Conservation (phyloP, 1,139 yeast genomes). For the Wickerhamiella infanticola region DNA sequence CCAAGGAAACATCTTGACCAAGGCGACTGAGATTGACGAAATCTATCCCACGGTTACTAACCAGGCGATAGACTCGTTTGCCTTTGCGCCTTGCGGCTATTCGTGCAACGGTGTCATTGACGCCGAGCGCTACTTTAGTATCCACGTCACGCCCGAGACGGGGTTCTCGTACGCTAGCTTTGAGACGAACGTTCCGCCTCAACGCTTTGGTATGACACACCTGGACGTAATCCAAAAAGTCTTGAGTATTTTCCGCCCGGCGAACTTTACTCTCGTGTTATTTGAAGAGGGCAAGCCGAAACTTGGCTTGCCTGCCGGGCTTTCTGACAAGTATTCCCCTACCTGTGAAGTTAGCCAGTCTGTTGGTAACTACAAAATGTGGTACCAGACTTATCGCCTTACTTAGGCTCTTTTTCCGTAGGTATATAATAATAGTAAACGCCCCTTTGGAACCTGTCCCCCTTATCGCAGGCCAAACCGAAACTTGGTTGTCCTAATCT, state of each 20-base stretch:
- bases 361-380: not conserved
- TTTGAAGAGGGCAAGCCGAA: slow-evolving; percentile 19
- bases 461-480: too few relatives aligned
- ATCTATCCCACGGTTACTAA: slow-evolving; percentile 31
- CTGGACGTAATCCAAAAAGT: slow-evolving; percentile 39
- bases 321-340: not conserved
- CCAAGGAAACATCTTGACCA: slow-evolving; percentile 54
- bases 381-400: not conserved
- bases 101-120: slow-evolving; percentile 69
- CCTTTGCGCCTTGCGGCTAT: slow-evolving; percentile 92
- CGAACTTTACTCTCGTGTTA: slow-evolving; percentile 59
- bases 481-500: too few relatives aligned
- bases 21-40: slow-evolving; percentile 41
- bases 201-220: slow-evolving; percentile 31
- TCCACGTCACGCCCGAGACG: slow-evolving; percentile 86
- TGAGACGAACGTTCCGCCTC: slow-evolving; percentile 64
- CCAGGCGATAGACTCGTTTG: slow-evolving; percentile 56
- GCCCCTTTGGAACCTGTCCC: too few relatives aligned
- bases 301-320: not conserved
- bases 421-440: too few relatives aligned
- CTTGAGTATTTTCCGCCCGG: slow-evolving; percentile 54
- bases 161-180: slow-evolving; percentile 96
- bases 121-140: slow-evolving; percentile 51
- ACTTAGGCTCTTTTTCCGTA: not conserved
- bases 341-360: not conserved